Percentiles rank a stretch among this genome's conserved stretches.
Conservation (phyloP, 2,329 filamentous ascomycete species). For the Aspergillus vadensis region DNA sequence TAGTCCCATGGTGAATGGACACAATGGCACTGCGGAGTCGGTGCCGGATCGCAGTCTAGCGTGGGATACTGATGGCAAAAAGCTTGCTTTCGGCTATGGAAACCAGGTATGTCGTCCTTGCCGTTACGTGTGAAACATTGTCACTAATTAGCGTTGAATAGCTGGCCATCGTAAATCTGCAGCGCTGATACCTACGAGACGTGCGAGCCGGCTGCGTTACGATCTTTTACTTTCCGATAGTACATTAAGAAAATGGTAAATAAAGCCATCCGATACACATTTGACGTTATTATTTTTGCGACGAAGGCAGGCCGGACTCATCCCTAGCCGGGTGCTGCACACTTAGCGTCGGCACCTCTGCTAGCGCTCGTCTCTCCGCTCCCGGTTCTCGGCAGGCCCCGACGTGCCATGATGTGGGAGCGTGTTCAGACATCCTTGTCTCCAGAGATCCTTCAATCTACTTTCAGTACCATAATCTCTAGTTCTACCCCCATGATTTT, state of each 20-base stretch:
- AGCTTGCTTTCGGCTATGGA: slow-evolving; percentile 53
- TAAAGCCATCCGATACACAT: not conserved
- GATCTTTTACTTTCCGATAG: not conserved
- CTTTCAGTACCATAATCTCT: slow-evolving; percentile 19
- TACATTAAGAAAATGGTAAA: slow-evolving; percentile 1
- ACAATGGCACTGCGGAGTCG: slow-evolving; percentile 34
- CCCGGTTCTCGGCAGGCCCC: slow-evolving; percentile 9
- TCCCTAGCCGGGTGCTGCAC: not conserved
- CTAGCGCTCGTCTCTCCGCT: slow-evolving; percentile 2
- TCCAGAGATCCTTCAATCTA: not conserved
- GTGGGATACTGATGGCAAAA: slow-evolving; percentile 58
- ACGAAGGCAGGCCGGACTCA: slow-evolving; percentile 1
- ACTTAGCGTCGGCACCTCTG: not conserved
- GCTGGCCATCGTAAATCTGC: slow-evolving; percentile 45
- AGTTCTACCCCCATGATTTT: slow-evolving; percentile 30
- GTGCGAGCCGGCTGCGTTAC: not conserved
- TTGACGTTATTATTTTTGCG: not conserved
- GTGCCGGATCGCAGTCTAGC: slow-evolving; percentile 46
- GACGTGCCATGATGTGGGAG: slow-evolving; percentile 6
- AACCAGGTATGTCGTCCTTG: slow-evolving; percentile 46
- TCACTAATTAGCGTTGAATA: slow-evolving; percentile 18
- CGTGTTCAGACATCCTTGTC: not conserved
- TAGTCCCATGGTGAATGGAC: slow-evolving; percentile 36
- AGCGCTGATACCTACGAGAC: slow-evolving; percentile 33
- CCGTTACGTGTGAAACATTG: slow-evolving; percentile 3